Conservation (phyloP, 495 filamentous ascomycete genomes). For the Bryoglossum gracile region DNA sequence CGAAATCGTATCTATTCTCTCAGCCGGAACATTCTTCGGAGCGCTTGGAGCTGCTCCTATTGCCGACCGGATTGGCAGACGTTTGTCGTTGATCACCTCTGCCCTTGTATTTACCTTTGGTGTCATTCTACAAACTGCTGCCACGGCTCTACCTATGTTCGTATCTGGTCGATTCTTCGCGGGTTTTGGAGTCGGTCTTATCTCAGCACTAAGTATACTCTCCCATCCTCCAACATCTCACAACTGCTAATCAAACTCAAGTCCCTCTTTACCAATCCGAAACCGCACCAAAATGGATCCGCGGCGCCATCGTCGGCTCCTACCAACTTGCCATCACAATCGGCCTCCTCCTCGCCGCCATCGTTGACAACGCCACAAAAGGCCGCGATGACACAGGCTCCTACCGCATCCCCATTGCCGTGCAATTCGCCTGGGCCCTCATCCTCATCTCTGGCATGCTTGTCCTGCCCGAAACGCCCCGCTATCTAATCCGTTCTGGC, state of each 20-base stretch:
- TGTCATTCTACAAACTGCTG: constrained; percentile 67
- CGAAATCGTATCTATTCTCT: constrained; percentile 75
- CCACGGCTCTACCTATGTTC: constrained; percentile 60
- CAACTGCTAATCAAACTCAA: constrained; percentile 2
- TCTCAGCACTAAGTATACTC: constrained; percentile 57
- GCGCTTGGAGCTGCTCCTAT: constrained; percentile 60
- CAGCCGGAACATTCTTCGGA: constrained; percentile 83
- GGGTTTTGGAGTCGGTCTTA: constrained; percentile 73
- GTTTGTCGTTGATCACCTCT: constrained; percentile 57
- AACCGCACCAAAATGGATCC: constrained; percentile 78
- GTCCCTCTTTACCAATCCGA: constrained; percentile 87
- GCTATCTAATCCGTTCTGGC: constrained; percentile 68
- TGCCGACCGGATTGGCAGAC: constrained; percentile 68
- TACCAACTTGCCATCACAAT: constrained; percentile 86
- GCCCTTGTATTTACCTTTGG: constrained; percentile 66
- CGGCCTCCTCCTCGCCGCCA: constrained; percentile 71
- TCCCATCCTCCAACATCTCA: background rate
- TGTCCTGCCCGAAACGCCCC: constrained; percentile 78
- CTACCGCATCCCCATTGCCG: constrained; percentile 76
- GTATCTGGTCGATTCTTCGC: constrained; percentile 73
- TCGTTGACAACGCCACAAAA: constrained; percentile 69
- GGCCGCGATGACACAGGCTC: constrained; percentile 50
- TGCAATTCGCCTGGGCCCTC: constrained; percentile 78
- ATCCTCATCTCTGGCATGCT: constrained; percentile 68
- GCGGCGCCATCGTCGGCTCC: constrained; percentile 74